Evolutionary conservation across 352 stramenopile genomes (phyloP), one percentile per base, ranked within the genome.

Genomic region (Phytophthora palmivora): DNA sequence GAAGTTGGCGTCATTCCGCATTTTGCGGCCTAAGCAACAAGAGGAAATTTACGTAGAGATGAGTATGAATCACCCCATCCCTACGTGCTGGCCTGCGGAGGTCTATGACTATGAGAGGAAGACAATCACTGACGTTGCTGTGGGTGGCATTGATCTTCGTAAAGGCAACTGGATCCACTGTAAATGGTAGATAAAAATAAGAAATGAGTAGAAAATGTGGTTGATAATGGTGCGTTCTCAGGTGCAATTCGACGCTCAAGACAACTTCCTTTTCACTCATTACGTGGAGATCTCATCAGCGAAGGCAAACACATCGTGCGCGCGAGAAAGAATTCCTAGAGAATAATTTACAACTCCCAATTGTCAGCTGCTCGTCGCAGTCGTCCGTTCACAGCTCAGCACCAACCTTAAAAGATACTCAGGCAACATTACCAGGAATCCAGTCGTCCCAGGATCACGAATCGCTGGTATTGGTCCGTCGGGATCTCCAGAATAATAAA

Each of bases 91-190:
- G 82, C 36, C 70, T 12, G 46, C 24, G 5, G 54, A 76, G 8
- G 28, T 89, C 38, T 91, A 85, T 60, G 76, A 91, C 68, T 86
- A 86, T 47, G 63, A 64, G 24, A 39, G 9, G 21, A 53, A 58
- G n/a, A 28, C 37, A 15, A 77, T 91, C 49, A 70, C 64, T 0
- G 78, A 89, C 43, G 38, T 45, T 10, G 72, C 69, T 1, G 66
- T 72, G 41, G 70, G 43, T 0, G 74, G 73, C 15, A 48, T 91
- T 38, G 82, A 91, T 55, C 45, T 88, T 15, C 48, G 55, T 1
- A 50, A 37, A 34, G 79, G 79, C 4, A 22, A 24, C 39, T 91
- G 82, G 79, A 71, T 91, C 24, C 74, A 70, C 30, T 91, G 82
- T 53, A 63, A 72, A 44, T 78, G 65, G 76, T 78, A 65, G 5